Evolutionary conservation across 768 basidiomycete genomes (phyloP), one percentile per base, ranked within the genome.

Genomic region (Tulasnella sp.): DNA sequence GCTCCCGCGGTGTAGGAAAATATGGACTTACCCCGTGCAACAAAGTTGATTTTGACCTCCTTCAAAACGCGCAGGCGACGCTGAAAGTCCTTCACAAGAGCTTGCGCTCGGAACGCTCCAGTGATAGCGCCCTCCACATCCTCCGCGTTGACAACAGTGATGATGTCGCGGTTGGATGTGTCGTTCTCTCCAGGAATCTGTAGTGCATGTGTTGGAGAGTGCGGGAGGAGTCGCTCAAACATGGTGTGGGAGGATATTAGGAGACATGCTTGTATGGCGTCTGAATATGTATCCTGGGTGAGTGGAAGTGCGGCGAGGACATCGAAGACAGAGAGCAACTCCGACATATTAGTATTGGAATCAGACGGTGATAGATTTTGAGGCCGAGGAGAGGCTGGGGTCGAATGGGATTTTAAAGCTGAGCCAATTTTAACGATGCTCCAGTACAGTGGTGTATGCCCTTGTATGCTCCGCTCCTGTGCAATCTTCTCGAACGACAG

Each of bases 361-460:
- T 23, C 58, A 61, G 24, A 30, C n/a, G n/a, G n/a, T n/a, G 15
- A 38, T 38, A 15, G 5, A 15, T 38, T 38, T 15, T 38, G 34
- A 38, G 34, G 15, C 34, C 34, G 34, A 38, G 34, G 34, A 26
- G 45, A 55, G 60, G 7, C 34, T 15, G 15, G 34, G 15, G 5
- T 38, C 15, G 34, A 38, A 15, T 38, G 5, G 34, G 34, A 38
- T 5, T 5, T 15, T 7, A 15, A 10, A n/a, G 51, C 17, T 27
- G 63, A 64, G 4, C 73, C 67, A 0, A 76, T 75, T 58, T 84
- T 85, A 23, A 87, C 70, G 63, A 87, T 80, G 0, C 80, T 81
- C 86, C 86, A 88, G 66, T 87, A 87, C 2, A 88, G 64, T 0
- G 84, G 81, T 0, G 81, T 80, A 65, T 82, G 84, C 0, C 73